phyloP scores from a whole-genome alignment of 2,329 filamentous ascomycete species.

The Pezicula carpinea region DNA sequence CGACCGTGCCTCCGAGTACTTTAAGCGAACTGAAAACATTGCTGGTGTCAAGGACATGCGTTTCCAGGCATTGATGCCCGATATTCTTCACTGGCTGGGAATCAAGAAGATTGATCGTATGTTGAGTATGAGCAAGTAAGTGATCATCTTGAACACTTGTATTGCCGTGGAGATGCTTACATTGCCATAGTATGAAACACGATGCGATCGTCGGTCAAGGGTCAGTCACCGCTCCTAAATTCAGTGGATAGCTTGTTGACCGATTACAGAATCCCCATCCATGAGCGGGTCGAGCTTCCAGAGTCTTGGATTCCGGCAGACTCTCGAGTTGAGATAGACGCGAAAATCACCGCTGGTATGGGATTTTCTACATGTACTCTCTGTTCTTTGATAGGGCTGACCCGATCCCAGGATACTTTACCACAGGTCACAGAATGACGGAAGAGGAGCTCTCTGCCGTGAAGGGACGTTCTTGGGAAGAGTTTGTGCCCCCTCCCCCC shows the following conservation, averaged over 20 bases:
- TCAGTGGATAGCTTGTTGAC: constrained; percentile 3
- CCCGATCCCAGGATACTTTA: constrained; percentile 60
- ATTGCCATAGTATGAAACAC: constrained; percentile 69
- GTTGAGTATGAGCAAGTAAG: constrained; percentile 88
- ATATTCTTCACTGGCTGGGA: constrained; percentile 95
- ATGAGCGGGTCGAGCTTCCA: constrained; percentile 86
- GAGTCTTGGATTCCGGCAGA: constrained; percentile 92
- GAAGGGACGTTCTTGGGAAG: constrained; percentile 88
- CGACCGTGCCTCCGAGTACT: constrained; percentile 85
- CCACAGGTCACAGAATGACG: constrained; percentile 84
- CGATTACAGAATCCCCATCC: constrained; percentile 67
- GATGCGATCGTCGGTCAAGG: constrained; percentile 83
- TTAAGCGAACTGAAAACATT: constrained; percentile 96
- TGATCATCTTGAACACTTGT: constrained; percentile 7
- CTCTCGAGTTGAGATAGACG: constrained; percentile 96
- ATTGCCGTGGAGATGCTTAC: constrained; percentile 18
- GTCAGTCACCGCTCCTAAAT: constrained; percentile 31
- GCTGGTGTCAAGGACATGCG: constrained; percentile 96
- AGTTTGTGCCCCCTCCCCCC: constrained; percentile 44
- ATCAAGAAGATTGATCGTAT: constrained; percentile 98
- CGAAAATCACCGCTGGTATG: constrained; percentile 89
- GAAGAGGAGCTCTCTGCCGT: constrained; percentile 81
- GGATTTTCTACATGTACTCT: background rate
- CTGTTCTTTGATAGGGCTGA: constrained; percentile 25
- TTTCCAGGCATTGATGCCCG: constrained; percentile 97